These are phyloP conservation scores for Escovopsis sp. DNA, from an alignment of 2,329 filamentous ascomycete genomes.

Conservation along the genomic window DNA sequence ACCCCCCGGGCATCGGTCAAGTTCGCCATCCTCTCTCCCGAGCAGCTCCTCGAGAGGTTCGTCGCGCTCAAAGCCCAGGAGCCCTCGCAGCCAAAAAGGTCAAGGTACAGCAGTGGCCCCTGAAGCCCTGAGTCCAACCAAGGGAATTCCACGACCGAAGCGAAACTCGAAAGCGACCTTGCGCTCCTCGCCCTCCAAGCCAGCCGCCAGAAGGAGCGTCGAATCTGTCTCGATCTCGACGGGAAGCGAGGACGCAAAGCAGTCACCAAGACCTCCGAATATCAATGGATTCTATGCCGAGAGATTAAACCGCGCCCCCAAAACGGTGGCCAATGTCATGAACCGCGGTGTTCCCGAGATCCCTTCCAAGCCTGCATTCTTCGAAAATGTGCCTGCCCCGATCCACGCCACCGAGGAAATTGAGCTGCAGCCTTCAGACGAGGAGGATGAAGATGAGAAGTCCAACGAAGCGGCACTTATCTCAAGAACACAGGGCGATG, in stretches of 20 bases:
- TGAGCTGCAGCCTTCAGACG: slow-evolving; percentile 7
- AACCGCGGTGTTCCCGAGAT: slow-evolving; percentile 20
- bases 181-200: slow-evolving; percentile 13
- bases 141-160: slow-evolving; percentile 5
- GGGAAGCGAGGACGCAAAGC: slow-evolving; percentile 16
- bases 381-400: slow-evolving; percentile 22
- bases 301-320: slow-evolving; percentile 20
- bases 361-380: slow-evolving; percentile 22
- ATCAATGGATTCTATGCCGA: slow-evolving; percentile 18
- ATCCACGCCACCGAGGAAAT: slow-evolving; percentile 6
- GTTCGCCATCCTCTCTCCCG: neutral
- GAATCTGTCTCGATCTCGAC: slow-evolving; percentile 16
- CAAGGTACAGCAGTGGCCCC: neutral
- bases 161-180: slow-evolving; percentile 10
- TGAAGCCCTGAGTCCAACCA: slow-evolving; percentile 4
- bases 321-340: slow-evolving; percentile 13
- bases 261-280: slow-evolving; percentile 17
- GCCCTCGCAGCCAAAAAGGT: neutral
- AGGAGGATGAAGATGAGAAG: slow-evolving; percentile 8
- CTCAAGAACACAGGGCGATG: neutral
- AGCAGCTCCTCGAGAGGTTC: neutral
- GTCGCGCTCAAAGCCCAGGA: neutral
- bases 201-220: slow-evolving; percentile 15
- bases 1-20: neutral
- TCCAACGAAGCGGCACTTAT: neutral